Evolutionary conservation across 2,329 filamentous ascomycete species (phyloP).

Genomic region (Colletotrichum kahawae): DNA sequence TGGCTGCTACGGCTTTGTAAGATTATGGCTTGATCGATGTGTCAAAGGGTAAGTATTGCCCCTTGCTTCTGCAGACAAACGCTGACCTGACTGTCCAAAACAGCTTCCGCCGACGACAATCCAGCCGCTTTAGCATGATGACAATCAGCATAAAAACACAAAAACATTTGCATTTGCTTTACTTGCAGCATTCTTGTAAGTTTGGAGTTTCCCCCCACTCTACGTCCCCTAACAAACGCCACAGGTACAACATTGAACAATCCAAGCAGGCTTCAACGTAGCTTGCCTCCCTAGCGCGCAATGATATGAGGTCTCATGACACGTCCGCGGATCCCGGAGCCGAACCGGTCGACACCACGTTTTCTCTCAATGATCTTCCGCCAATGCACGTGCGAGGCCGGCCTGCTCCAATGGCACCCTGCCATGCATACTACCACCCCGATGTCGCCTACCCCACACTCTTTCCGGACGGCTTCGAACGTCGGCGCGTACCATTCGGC

Average conservation of each 20-base stretch:
- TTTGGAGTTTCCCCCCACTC: background rate
- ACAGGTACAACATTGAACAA: background rate
- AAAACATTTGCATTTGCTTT: background rate
- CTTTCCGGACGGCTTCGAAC: background rate
- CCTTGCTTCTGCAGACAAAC: background rate
- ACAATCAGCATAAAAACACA: background rate
- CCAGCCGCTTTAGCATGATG: background rate
- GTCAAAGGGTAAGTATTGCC: background rate
- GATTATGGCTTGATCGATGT: background rate
- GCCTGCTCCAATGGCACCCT: background rate
- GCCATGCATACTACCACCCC: background rate
- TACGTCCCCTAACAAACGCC: background rate
- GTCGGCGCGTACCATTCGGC: background rate
- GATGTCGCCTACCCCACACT: background rate
- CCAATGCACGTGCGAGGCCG: conserved; percentile 1
- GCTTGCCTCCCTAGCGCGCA: background rate
- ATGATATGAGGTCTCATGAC: background rate
- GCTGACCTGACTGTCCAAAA: background rate
- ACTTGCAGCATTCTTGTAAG: background rate
- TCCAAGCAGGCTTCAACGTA: background rate
- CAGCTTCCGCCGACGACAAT: background rate
- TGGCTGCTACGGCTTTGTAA: background rate
- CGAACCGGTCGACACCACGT: background rate
- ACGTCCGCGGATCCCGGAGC: conserved; percentile 1
- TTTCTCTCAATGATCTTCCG: conserved; percentile 1